Evolutionary conservation across 768 basidiomycete genomes (phyloP), one percentile per base, ranked within the genome.

Genomic region (Rhizopogon rudus): DNA sequence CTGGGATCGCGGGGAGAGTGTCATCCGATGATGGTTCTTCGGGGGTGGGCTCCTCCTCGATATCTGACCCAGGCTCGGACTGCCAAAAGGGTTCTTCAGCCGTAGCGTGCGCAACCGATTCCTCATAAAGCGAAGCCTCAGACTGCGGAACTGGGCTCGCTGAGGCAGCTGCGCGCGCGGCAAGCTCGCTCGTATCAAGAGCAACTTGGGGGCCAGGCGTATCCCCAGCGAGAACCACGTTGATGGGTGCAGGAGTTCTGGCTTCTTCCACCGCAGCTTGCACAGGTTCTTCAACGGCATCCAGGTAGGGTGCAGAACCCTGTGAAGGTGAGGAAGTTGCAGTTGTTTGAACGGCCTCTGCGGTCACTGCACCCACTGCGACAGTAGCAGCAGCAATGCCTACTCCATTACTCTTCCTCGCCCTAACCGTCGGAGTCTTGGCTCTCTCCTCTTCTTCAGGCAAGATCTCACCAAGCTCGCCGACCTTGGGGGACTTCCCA

Each of bases 401-500:
- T 58, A 29, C 58, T 56, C 6, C 33, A 61, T 53, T 50, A 64
- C 63, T 52, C 57, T 44, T 16, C 64, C 8, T 74, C 69, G n/a
- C 59, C 53, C 48, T 66, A 72, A 56, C 65, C 65, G 55, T 65
- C 66, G 25, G 65, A 61, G 50, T 68, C 41, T 58, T 60, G 22
- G 59, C 51, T n/a, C 67, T 70, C 60, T 71, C 73, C 3, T 74
- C 75, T 60, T 80, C 82, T 63, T 88, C 86, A 20, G 75, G 68
- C 33, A 88, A 61, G 14, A 83, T 72, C 64, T 89, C 88, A 9
- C 88, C 88, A 79, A 87, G 77, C 71, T 91, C 88, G 16, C 85
- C 86, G 20, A 85, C 70, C 52, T 72, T 74, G 12, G 69, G 70
- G 25, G 66, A 61, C 63, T 70, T 78, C 29, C 70, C 73, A 22